Evolutionary conservation across 2,329 filamentous ascomycete genomes (phyloP).

Genomic region (Cyphellophora europaea): DNA sequence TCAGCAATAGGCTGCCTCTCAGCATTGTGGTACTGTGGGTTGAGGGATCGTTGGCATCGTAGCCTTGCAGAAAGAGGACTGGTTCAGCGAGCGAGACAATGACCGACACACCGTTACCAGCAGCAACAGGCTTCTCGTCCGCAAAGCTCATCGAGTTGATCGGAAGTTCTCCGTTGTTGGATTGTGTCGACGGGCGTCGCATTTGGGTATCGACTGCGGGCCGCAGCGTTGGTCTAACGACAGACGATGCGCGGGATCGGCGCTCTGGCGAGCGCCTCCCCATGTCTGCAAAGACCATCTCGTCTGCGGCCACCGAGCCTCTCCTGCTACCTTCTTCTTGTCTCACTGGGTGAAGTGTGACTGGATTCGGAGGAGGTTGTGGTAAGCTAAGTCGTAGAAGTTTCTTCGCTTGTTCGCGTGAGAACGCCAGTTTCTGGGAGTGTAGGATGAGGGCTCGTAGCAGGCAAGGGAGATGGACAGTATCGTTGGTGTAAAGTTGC

Average conservation of each 20-base stretch:
- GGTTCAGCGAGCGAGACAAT: constrained; percentile 39
- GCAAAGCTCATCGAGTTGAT: constrained; percentile 26
- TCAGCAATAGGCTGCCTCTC: constrained; percentile 71
- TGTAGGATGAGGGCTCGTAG: no score
- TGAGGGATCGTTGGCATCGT: constrained; percentile 40
- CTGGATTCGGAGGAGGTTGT: constrained; percentile 18
- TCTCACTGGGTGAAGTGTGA: constrained; percentile 20
- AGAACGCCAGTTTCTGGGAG: constrained; percentile 36
- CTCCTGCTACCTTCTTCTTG: constrained; percentile 28
- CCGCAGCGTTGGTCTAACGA: constrained; percentile 18
- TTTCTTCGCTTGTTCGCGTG: constrained; percentile 38
- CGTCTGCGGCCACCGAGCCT: constrained; percentile 20
- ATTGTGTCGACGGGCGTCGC: constrained; percentile 12
- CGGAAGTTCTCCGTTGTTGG: constrained; percentile 18
- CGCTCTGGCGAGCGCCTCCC: constrained; percentile 13
- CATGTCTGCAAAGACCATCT: constrained; percentile 21
- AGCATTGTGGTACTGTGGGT: constrained; percentile 69
- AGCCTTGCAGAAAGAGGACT: constrained; percentile 39
- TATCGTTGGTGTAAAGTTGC: constrained; percentile 2
- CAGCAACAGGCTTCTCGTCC: constrained; percentile 38
- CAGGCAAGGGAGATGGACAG: neutral
- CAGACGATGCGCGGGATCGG: constrained; percentile 15
- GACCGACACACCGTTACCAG: constrained; percentile 38
- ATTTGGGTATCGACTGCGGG: constrained; percentile 18
- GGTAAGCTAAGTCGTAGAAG: constrained; percentile 32